Evolutionary conservation across 306 rosid species (phyloP).

Genomic region (Styphnolobium japonicum): DNA sequence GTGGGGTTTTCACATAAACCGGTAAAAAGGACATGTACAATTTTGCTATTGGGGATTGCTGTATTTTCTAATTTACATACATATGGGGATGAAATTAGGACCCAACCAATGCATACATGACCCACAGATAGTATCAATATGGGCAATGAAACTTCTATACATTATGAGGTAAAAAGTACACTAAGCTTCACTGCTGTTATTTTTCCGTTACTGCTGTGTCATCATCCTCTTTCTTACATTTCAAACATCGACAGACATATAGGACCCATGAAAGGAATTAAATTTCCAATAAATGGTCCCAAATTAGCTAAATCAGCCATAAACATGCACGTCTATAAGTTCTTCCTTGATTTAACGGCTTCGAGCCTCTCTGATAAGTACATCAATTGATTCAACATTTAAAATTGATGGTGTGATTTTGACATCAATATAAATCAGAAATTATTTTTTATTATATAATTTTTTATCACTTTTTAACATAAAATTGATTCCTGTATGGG

Average conservation of each 20-base stretch:
- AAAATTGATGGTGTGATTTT: neutral
- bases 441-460: neutral
- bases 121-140: constrained; percentile 15
- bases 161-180: constrained; percentile 13
- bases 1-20: constrained; percentile 5
- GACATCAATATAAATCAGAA: constrained; percentile 17
- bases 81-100: constrained; percentile 13
- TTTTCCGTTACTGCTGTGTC: constrained; percentile 17
- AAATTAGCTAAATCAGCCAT: constrained; percentile 21
- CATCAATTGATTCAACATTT: constrained; percentile 10
- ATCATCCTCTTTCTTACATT: neutral
- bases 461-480: no score
- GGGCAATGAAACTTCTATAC: constrained; percentile 20
- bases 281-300: constrained; percentile 42
- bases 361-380: constrained; percentile 9
- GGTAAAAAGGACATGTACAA: constrained; percentile 29
- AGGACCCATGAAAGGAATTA: constrained; percentile 50
- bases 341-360: constrained; percentile 24
- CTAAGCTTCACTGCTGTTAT: neutral
- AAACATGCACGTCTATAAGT: constrained; percentile 22
- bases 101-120: neutral
- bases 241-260: constrained; percentile 23
- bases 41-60: constrained; percentile 10
- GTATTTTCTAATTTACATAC: constrained; percentile 13
- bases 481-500: neutral